These are phyloP conservation scores for Berkeleyomyces basicola DNA, from an alignment of 2,329 filamentous ascomycete genomes.

Conservation along the genomic window DNA sequence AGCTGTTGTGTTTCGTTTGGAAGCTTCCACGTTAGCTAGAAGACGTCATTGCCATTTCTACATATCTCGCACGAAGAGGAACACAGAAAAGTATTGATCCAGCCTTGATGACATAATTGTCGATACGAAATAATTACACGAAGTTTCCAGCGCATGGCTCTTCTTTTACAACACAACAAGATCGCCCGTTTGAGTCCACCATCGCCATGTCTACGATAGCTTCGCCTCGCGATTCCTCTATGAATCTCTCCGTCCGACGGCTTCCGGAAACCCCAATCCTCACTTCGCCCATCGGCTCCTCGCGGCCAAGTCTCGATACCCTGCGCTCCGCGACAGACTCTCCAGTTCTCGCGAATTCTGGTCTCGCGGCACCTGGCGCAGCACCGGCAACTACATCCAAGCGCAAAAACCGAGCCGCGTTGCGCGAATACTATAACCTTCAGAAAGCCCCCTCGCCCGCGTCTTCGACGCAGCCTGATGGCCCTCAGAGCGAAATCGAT, in stretches of 20 bases:
- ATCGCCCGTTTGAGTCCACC: background rate
- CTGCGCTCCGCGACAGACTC: conserved; percentile 43
- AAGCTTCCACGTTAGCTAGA: background rate
- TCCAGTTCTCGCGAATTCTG: conserved; percentile 21
- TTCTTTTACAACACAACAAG: background rate
- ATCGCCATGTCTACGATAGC: conserved; percentile 46
- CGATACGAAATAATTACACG: too few species aligned
- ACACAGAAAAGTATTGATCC: too few species aligned
- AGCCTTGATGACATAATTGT: too few species aligned
- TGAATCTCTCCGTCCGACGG: conserved; percentile 29
- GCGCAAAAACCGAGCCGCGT: conserved; percentile 61
- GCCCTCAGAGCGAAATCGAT: conserved; percentile 38
- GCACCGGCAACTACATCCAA: conserved; percentile 23
- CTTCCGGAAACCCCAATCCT: conserved; percentile 29
- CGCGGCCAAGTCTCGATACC: conserved; percentile 55
- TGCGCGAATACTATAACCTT: conserved; percentile 91
- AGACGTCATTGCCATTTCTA: background rate
- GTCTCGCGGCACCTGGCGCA: conserved; percentile 15
- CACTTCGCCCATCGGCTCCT: conserved; percentile 50
- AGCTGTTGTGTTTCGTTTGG: background rate
- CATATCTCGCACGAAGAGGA: background rate
- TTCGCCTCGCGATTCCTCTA: conserved; percentile 41
- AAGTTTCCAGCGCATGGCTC: background rate
- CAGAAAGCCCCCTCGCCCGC: conserved; percentile 19
- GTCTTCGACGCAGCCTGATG: conserved; percentile 4